Evolutionary conservation across 441 rosid species (phyloP), one percentile per base, ranked within the genome.

Genomic region (Populus hybrid): DNA sequence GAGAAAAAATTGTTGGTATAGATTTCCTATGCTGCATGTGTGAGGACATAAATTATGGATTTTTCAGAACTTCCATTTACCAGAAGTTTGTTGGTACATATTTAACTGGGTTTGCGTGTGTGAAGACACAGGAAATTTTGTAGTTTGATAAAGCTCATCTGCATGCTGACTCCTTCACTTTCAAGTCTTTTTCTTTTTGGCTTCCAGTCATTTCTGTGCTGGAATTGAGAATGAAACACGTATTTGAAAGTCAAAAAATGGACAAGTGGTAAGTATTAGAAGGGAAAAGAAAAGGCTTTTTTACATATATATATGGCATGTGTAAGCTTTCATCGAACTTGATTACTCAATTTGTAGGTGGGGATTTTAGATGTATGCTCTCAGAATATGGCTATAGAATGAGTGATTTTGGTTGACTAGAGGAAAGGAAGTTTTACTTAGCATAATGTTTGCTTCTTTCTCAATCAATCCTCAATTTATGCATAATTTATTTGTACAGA

Each of bases 401-500:
- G 70, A 42, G 66, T 69, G 65, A 10, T 75, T 71, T 76, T 67
- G 34, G 46, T 75, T 68, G 77, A 74, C 40, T 26, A 53, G 24
- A 28, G 28, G 59, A 26, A 20, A 32, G 65, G 30, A 30, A 67
- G 74, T 46, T 57, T 57, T 11, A 36, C 4, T 3, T 46, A 66
- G 76, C 68, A 40, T 64, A 64, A 26, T 24, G 35, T 53, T 20
- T 63, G 63, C 53, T 42, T 69, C 53, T 30, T 61, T 8, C 28
- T 21, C 66, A 21, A 63, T 63, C 28, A 24, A 18, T 23, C 38
- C 40, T 78, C 53, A n/a, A 26, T 34, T 80, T 61, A 80, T 74
- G 53, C 61, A 24, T 59, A n/a, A 42, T 80, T 80, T 83, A 38
- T 36, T 84, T 78, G 32, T 86, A 82, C 88, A 97, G 99, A 89